A percentile compares a stretch with the other conserved stretches of the same genome.
These are phyloP conservation scores for Musa balbisiana DNA, from an alignment of 202 grass and related monocot genomes.

Conservation along the genomic window DNA sequence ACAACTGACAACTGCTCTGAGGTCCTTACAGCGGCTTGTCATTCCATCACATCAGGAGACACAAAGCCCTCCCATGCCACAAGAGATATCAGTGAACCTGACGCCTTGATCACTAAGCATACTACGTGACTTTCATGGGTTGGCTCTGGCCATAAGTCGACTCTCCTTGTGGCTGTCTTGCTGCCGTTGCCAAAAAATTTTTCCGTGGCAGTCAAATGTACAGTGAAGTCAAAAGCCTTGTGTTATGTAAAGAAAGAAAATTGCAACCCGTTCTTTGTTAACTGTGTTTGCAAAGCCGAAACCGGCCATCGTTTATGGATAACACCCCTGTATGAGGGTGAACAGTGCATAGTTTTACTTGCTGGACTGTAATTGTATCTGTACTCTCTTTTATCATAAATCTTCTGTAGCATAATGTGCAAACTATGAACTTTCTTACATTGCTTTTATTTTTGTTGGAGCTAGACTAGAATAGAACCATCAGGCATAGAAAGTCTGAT, in stretches of 20 bases:
- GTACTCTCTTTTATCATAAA: too few relatives aligned
- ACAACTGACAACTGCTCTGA: conserved; percentile 63
- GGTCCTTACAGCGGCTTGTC: conserved; percentile 73
- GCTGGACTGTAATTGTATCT: background rate
- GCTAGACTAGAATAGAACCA: too few relatives aligned
- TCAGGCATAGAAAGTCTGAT: too few relatives aligned
- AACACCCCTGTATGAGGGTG: background rate
- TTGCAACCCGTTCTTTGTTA: background rate
- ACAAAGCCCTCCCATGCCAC: conserved; percentile 51
- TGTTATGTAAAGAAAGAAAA: conserved; percentile 14
- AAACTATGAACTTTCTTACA: too few relatives aligned
- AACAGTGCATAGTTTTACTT: background rate
- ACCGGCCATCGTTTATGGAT: conserved; percentile 35
- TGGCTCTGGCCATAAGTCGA: conserved; percentile 28
- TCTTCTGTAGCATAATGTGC: too few relatives aligned
- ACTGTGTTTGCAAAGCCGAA: conserved; percentile 43
- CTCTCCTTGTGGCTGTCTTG: conserved; percentile 35
- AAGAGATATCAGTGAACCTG: conserved; percentile 89
- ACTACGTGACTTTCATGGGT: conserved; percentile 21
- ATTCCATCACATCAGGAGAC: conserved; percentile 53
- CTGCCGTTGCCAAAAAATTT: conserved; percentile 14
- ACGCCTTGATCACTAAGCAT: conserved; percentile 45
- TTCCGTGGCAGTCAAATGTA: conserved; percentile 32
- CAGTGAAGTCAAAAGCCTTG: conserved; percentile 27
- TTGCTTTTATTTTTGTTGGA: too few relatives aligned